A percentile compares a stretch with the other conserved stretches of the same genome.
phyloP scores from a whole-genome alignment of 108 stramenopile species.

The Pseudonitzschia multiseries region DNA sequence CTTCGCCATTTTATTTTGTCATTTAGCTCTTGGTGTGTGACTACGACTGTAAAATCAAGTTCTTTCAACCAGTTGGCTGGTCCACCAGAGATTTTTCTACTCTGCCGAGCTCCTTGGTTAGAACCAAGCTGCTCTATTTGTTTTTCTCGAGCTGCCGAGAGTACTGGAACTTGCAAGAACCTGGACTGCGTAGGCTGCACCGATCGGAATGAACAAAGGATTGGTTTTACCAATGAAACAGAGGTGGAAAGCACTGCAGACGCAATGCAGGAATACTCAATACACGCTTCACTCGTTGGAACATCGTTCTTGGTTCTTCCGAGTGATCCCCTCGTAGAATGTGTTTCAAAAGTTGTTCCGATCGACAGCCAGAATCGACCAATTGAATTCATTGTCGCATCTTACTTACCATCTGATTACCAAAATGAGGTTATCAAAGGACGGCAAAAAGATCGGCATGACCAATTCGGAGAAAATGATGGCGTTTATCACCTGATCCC shows the following conservation, averaged over 20 bases:
- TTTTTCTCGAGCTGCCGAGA: constrained; percentile 14
- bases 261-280: constrained; percentile 22
- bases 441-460: constrained; percentile 9
- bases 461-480: constrained; percentile 17
- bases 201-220: background rate
- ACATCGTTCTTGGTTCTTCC: constrained; percentile 36
- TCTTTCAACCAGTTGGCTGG: constrained; percentile 4
- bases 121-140: constrained; percentile 19
- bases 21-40: constrained; percentile 40
- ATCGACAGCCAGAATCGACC: constrained; percentile 24
- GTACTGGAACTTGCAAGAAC: constrained; percentile 12
- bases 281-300: constrained; percentile 44
- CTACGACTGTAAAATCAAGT: background rate
- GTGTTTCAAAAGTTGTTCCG: constrained; percentile 1
- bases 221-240: background rate
- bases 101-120: constrained; percentile 27
- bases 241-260: constrained; percentile 2
- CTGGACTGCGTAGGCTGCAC: background rate
- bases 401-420: constrained; percentile 34
- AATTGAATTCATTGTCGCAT: constrained; percentile 39
- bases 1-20: constrained; percentile 27
- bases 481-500: constrained; percentile 44
- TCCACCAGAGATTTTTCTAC: constrained; percentile 19
- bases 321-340: constrained; percentile 36
- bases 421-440: background rate